A percentile compares a stretch with the other conserved stretches of the same genome.
These are phyloP conservation scores for Boletus tomentosulus DNA, from an alignment of 768 basidiomycete species.

Conservation along the genomic window DNA sequence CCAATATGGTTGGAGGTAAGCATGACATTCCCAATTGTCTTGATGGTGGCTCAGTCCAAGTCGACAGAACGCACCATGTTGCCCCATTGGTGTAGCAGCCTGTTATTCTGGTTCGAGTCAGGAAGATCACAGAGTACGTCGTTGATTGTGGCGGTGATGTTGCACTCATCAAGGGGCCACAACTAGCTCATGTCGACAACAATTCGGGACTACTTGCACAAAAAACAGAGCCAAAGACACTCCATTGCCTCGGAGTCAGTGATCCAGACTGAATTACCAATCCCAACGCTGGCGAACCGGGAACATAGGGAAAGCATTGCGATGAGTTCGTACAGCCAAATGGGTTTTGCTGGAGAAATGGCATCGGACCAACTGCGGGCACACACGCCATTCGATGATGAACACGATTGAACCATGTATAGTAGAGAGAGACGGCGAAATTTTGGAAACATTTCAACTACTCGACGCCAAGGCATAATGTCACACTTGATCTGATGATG, in stretches of 20 bases:
- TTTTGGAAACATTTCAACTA: not conserved
- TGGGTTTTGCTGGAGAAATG: constrained; percentile 34
- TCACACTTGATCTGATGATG: constrained; percentile 19
- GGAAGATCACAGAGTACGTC: constrained; percentile 72
- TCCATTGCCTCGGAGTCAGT: constrained; percentile 22
- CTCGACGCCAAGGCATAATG: not conserved
- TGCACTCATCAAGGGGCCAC: constrained; percentile 2
- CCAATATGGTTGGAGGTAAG: constrained; percentile 80
- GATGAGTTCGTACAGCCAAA: constrained; percentile 26
- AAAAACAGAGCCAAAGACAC: constrained; percentile 38
- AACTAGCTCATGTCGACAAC: constrained; percentile 59
- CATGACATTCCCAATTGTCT: not conserved
- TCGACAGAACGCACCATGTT: constrained; percentile 71
- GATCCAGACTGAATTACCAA: constrained; percentile 26
- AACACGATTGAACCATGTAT: constrained; percentile 34
- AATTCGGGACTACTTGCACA: constrained; percentile 67
- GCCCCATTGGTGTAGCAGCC: constrained; percentile 73
- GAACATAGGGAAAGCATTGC: constrained; percentile 29
- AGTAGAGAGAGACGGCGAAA: not conserved
- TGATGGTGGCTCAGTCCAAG: constrained; percentile 1
- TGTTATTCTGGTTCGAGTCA: constrained; percentile 79
- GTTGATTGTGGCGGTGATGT: not conserved
- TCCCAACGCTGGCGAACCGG: constrained; percentile 27
- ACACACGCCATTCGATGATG: constrained; percentile 38
- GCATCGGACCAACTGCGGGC: constrained; percentile 35